Conservation (phyloP, 441 rosid species). For the Brassica hybrid region DNA sequence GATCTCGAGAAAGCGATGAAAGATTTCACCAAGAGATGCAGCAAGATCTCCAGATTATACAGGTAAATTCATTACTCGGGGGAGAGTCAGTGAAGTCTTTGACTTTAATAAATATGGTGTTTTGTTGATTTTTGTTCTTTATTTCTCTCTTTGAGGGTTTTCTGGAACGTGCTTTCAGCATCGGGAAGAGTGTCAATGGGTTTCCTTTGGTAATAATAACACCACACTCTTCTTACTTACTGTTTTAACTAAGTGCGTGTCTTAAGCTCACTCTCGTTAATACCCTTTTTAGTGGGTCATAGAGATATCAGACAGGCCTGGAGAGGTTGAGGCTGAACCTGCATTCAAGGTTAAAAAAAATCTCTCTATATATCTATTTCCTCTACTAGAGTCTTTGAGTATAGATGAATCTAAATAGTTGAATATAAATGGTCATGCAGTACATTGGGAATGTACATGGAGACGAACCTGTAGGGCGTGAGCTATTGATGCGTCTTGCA, state of each 20-base stretch:
- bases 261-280: not conserved
- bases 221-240: slow-evolving; percentile 1
- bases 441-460: slow-evolving; percentile 96
- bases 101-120: slow-evolving; percentile 27
- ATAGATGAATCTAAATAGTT: slow-evolving; percentile 27
- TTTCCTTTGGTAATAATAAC: slow-evolving; percentile 75
- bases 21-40: slow-evolving; percentile 70
- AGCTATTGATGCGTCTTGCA: slow-evolving; percentile 76
- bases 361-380: not conserved
- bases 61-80: slow-evolving; percentile 56
- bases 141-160: slow-evolving; percentile 89
- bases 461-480: slow-evolving; percentile 96
- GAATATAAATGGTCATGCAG: slow-evolving; percentile 48
- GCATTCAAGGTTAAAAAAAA: slow-evolving; percentile 79
- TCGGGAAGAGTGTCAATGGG: slow-evolving; percentile 90
- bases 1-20: slow-evolving; percentile 86
- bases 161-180: slow-evolving; percentile 67
- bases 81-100: not conserved
- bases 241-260: slow-evolving; percentile 1
- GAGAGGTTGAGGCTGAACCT: slow-evolving; percentile 86
- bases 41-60: slow-evolving; percentile 80
- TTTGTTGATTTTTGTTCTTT: slow-evolving; percentile 53
- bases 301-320: slow-evolving; percentile 93
- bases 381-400: too few relatives aligned
- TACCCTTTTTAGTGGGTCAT: slow-evolving; percentile 74